Conservation (phyloP, 176 grass and related monocot genomes). For the Ensete glaucum region DNA sequence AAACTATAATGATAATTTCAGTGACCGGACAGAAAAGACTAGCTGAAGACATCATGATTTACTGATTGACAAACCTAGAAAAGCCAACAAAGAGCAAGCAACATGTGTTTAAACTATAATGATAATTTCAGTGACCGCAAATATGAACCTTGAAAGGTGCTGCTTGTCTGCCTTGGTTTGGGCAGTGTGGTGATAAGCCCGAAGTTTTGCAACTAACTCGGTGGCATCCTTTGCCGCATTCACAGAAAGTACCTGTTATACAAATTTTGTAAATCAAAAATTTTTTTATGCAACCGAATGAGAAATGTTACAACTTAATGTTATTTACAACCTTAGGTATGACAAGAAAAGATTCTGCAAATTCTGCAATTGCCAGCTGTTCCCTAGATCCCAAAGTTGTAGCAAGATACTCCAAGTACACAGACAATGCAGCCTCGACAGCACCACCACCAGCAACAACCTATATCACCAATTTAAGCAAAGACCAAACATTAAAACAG, state of each 20-base stretch:
- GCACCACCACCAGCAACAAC: constrained; percentile 95
- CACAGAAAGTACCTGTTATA: constrained; percentile 58
- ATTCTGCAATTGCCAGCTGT: constrained; percentile 70
- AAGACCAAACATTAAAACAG: neutral
- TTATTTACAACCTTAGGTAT: constrained; percentile 59
- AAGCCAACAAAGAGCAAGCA: too few relatives aligned
- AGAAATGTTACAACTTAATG: neutral
- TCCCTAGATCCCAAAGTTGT: constrained; percentile 83
- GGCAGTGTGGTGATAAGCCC: constrained; percentile 77
- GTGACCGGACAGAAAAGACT: too few relatives aligned
- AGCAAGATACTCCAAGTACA: constrained; percentile 80
- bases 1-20: too few relatives aligned
- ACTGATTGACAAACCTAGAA: too few relatives aligned
- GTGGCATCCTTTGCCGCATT: constrained; percentile 88
- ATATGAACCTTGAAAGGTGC: constrained; percentile 53
- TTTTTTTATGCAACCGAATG: neutral
- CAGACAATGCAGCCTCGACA: constrained; percentile 73
- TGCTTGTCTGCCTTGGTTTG: constrained; percentile 91
- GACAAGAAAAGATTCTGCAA: constrained; percentile 73
- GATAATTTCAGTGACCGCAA: too few relatives aligned
- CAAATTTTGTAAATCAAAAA: constrained; percentile 19
- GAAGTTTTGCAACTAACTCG: constrained; percentile 80
- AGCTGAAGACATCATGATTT: too few relatives aligned
- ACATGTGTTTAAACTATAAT: too few relatives aligned
- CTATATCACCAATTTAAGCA: constrained; percentile 25